Conservation (phyloP, 306 rosid genomes). For the Gastrolobium bilobum region DNA sequence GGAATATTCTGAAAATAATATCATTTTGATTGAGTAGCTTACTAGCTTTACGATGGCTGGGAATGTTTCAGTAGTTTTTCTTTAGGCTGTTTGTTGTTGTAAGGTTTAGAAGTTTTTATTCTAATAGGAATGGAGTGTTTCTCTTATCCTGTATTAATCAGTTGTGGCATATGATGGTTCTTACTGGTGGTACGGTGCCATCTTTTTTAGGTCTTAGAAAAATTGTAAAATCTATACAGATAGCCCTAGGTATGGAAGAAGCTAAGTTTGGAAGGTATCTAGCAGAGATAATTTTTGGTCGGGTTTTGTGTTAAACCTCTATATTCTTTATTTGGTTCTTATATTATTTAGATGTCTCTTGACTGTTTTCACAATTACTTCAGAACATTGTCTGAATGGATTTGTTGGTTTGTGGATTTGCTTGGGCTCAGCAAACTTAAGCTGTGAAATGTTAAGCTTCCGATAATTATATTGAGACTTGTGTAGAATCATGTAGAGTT, state of each 20-base stretch:
- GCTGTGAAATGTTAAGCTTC: slow-evolving; percentile 6
- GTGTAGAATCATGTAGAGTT: not conserved
- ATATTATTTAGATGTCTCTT: not conserved
- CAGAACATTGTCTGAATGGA: slow-evolving; percentile 11
- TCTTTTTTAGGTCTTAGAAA: not conserved
- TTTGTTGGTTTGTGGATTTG: slow-evolving; percentile 16
- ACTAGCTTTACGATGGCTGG: not conserved
- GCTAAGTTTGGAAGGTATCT: not conserved
- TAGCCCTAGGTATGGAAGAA: not conserved
- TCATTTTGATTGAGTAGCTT: slow-evolving; percentile 11
- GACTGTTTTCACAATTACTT: not conserved
- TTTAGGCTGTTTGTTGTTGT: not conserved
- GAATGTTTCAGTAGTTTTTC: not conserved
- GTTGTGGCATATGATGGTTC: slow-evolving; percentile 12
- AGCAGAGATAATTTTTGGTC: not conserved
- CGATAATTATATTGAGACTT: not conserved
- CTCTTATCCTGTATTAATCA: slow-evolving; percentile 1
- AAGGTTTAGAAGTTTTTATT: slow-evolving; percentile 32
- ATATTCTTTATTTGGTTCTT: not conserved
- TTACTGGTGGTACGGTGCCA: not conserved
- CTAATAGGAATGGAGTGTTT: not conserved
- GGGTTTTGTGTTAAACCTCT: not conserved
- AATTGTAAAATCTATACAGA: slow-evolving; percentile 16
- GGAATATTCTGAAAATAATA: slow-evolving; percentile 3
- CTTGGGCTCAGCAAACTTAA: not conserved